These are phyloP conservation scores for Phylloboletellus chloephorus DNA, from an alignment of 1,284 basidiomycete genomes.

Conservation along the genomic window DNA sequence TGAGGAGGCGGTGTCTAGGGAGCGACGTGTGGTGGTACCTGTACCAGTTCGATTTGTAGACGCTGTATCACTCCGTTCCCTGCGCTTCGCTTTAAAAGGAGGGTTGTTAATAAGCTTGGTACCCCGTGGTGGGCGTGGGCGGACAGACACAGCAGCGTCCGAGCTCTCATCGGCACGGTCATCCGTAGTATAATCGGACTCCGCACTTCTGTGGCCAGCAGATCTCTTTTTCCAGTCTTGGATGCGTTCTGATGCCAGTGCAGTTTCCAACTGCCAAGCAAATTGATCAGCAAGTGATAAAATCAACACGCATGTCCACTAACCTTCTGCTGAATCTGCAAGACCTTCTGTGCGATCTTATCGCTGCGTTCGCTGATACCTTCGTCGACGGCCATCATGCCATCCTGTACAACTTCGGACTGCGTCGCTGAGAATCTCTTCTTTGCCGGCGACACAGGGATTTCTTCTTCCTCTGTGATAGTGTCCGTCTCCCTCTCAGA, in stretches of 20 bases:
- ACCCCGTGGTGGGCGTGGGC: constrained; percentile 23
- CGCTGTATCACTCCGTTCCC: constrained; percentile 32
- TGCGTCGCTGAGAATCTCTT: constrained; percentile 70
- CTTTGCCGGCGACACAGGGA: constrained; percentile 38
- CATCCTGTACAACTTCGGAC: constrained; percentile 58
- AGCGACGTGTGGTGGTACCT: constrained; percentile 23
- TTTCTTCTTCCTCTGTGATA: constrained; percentile 52
- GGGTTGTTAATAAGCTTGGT: constrained; percentile 31
- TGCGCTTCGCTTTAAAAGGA: constrained; percentile 29
- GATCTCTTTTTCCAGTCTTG: constrained; percentile 39
- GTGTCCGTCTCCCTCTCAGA: constrained; percentile 43
- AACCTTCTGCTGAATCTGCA: constrained; percentile 81
- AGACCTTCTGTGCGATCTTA: constrained; percentile 75
- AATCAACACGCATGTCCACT: constrained; percentile 11
- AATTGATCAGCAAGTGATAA: constrained; percentile 6
- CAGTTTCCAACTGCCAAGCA: constrained; percentile 57
- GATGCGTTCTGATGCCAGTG: constrained; percentile 54
- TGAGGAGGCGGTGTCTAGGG: constrained; percentile 23
- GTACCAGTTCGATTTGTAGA: constrained; percentile 31
- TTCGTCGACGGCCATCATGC: constrained; percentile 76
- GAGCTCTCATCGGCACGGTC: constrained; percentile 34
- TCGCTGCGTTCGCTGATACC: constrained; percentile 79
- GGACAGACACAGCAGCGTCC: constrained; percentile 27
- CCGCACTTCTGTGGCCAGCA: constrained; percentile 20
- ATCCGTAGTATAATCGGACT: constrained; percentile 30